phyloP scores from a whole-genome alignment of 2,329 filamentous ascomycete genomes.

The Eurotiales sp. region DNA sequence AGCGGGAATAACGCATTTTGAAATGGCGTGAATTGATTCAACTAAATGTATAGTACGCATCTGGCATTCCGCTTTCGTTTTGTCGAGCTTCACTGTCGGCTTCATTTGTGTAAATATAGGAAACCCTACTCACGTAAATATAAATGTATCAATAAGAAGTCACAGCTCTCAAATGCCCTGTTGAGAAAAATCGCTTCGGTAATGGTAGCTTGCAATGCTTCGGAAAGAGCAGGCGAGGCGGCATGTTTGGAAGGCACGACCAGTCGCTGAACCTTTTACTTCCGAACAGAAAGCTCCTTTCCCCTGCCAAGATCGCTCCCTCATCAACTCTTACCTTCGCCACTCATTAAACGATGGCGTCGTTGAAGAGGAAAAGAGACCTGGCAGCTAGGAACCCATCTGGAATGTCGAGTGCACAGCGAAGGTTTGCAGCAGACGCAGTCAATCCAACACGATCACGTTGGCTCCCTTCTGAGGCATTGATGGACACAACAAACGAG shows the following conservation, averaged over 20 bases:
- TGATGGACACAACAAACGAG: not conserved
- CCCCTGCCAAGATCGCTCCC: no score
- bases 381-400: conserved; percentile 1
- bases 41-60: not conserved
- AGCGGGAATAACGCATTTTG: conserved; percentile 7
- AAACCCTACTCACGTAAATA: conserved; percentile 3
- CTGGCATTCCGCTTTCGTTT: not conserved
- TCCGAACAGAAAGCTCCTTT: not conserved
- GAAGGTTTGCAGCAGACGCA: conserved; percentile 4
- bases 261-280: not conserved
- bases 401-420: conserved; percentile 6
- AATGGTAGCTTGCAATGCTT: not conserved
- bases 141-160: not conserved
- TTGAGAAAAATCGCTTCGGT: no score
- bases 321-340: not conserved
- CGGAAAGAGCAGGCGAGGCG: not conserved
- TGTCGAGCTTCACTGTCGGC: not conserved
- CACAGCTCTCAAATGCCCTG: not conserved
- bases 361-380: conserved; percentile 14
- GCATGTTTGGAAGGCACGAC: not conserved
- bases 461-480: not conserved
- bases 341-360: conserved; percentile 7
- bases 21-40: no score
- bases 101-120: conserved; percentile 6
- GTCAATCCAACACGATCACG: conserved; percentile 1